Base-by-base conservation (phyloP, 1,284 basidiomycete genomes). In the Cystobasidium sp. region DNA sequence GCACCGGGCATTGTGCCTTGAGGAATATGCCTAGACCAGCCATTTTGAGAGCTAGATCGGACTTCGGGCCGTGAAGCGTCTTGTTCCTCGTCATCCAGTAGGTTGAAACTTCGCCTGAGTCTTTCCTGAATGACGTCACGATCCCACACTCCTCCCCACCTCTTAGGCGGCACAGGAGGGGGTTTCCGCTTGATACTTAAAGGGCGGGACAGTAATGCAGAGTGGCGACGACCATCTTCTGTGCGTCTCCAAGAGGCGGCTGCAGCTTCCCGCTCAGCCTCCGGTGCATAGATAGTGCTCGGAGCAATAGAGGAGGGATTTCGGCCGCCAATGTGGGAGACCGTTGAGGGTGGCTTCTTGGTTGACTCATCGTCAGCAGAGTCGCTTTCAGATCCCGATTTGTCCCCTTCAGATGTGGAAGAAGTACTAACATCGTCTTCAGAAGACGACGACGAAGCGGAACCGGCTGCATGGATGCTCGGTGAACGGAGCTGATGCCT, bases 161-260 rank as follows among this genome's bases (percentile, higher is more conserved):
- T 41, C 39, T 70, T 70, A 4, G 75, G 69, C 18, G 75, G 75
- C 7, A 75, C 56, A 20, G 75, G 75, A 10, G 75, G 75, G 39
- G 74, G 74, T 44, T 75, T 75, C 2, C 75, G 75, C 49, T 72
- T 71, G 22, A 75, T 71, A 44, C 69, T 72, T 22, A 75, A 49
- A 7, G 75, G 75, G 24, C 75, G 49, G 10, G 47, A 49, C 6
- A 75, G 64, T 12, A 75, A n/a, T 6, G 75, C 75, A n/a, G 75
- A 75, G 44, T 66, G 63, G 0, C 75, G 49, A 14, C 69, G 49
- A 16, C 75, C 75, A 55, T 72, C 69, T 52, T 75, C 63, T 41
- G 70, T 52, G 8, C 70, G 39, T 18, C 63, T 52, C 70, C 70
- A 73, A 9, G 70, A 66, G 9, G 70, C 70, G 14, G 70, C 70